phyloP scores from a whole-genome alignment of 768 basidiomycete genomes.

The Omphalotus guepiniiformis region DNA sequence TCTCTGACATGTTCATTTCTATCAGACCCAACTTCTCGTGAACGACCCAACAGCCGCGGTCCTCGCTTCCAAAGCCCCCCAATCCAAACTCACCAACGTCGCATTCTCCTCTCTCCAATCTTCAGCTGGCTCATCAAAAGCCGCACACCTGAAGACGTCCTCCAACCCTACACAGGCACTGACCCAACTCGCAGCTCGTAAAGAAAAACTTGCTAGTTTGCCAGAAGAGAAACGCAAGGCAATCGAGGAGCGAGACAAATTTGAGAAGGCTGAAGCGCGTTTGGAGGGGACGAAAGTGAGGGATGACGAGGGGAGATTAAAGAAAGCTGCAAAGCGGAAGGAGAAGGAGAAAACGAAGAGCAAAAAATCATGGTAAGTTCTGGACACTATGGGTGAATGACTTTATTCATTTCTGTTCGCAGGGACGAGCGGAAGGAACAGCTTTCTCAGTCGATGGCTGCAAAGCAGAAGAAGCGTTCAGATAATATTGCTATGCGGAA shows the following conservation, averaged over 20 bases:
- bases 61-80: constrained; percentile 26
- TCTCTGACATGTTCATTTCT: constrained; percentile 4
- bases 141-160: constrained; percentile 57
- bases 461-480: constrained; percentile 83
- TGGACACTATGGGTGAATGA: constrained; percentile 3
- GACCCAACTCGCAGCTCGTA: constrained; percentile 69
- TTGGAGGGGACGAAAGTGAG: constrained; percentile 89
- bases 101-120: constrained; percentile 55
- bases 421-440: constrained; percentile 90
- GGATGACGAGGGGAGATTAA: constrained; percentile 80
- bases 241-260: constrained; percentile 79
- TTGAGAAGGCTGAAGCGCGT: constrained; percentile 86
- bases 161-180: constrained; percentile 87
- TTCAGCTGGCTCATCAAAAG: constrained; percentile 35
- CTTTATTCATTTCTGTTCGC: constrained; percentile 8
- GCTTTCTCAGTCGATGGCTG: constrained; percentile 67
- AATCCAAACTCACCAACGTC: constrained; percentile 53
- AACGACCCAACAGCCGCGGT: constrained; percentile 40
- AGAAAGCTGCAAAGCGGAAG: constrained; percentile 90
- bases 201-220: constrained; percentile 70
- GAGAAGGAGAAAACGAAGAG: constrained; percentile 87
- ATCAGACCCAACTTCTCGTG: constrained; percentile 72
- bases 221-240: constrained; percentile 81
- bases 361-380: constrained; percentile 77
- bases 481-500: constrained; percentile 89